Conservation (phyloP, 768 basidiomycete species). For the Lentinus brumalis region DNA sequence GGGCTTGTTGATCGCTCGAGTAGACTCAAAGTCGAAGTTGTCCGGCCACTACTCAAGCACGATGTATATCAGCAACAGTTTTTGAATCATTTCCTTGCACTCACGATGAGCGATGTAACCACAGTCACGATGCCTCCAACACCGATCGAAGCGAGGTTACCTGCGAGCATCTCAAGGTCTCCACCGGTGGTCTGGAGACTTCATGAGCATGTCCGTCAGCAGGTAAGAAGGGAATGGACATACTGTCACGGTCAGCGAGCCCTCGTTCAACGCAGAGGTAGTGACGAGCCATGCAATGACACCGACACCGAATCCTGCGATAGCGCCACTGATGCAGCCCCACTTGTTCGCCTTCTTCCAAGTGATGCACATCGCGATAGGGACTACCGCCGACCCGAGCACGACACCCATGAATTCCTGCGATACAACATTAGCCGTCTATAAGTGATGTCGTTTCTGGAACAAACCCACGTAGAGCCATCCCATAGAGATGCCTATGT, state of each 20-base stretch:
- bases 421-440: background rate
- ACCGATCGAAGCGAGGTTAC: slow-evolving; percentile 85
- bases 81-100: slow-evolving; percentile 16
- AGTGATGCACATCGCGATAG: slow-evolving; percentile 83
- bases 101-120: slow-evolving; percentile 61
- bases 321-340: slow-evolving; percentile 77
- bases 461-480: slow-evolving; percentile 77
- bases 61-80: background rate
- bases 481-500: slow-evolving; percentile 90
- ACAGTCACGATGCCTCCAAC: slow-evolving; percentile 78
- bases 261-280: slow-evolving; percentile 68
- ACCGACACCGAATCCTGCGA: slow-evolving; percentile 69
- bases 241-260: slow-evolving; percentile 70
- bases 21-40: slow-evolving; percentile 78
- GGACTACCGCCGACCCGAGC: slow-evolving; percentile 82
- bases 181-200: slow-evolving; percentile 30
- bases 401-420: slow-evolving; percentile 89
- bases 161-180: slow-evolving; percentile 79
- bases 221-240: slow-evolving; percentile 22
- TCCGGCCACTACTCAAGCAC: slow-evolving; percentile 68
- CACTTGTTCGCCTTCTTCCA: slow-evolving; percentile 86
- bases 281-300: slow-evolving; percentile 86
- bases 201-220: background rate
- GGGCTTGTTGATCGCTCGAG: slow-evolving; percentile 73
- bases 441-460: too few relatives aligned